Base-by-base conservation (phyloP, 2,329 filamentous ascomycete genomes). In the Thielaviopsis populi region DNA sequence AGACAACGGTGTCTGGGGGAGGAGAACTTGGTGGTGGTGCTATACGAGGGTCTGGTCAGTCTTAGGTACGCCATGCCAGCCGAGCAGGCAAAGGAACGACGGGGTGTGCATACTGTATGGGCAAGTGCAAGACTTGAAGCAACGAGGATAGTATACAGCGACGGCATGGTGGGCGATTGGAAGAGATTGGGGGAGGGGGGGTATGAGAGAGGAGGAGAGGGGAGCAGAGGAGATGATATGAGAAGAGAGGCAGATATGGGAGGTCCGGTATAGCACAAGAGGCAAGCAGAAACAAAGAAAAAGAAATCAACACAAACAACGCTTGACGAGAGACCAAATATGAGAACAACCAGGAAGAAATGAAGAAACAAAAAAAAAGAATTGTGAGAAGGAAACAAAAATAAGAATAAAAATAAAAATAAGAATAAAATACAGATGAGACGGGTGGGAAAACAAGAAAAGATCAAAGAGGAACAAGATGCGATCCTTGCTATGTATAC, bases 81-180 rank as follows among this genome's bases (percentile, higher is more conserved):
- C 8, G 2, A 13, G 41, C 11, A n/a, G 41, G 15, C 22, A 15
- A 30, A 54, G 22, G 15, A 8, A 17, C 40, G 33, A 27, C 4
- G 48, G 46, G 10, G 19, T 24, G 19, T 19, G 24, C 61, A 56
- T 54, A 63, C 61, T n/a, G 30, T 61, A 19, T 61, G 59, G 15
- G 59, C 59, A 30, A 61, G 59, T 61, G 43, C 59, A 30, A 61
- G 37, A 30, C 61, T 50, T 15, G 61, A 37, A 59, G 40, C 54
- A 50, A 53, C 27, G 22, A 59, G 42, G 11, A 42, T 8, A 27
- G 17, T 30, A 27, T 46, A 43, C 27, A 50, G 2, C 17, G 22
- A 37, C 40, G 59, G 63, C 43, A 59, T 61, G 22, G 22, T 40
- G 53, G 22, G 33, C 15, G 41, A 33, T 40, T 54, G 17, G 3